phyloP scores from a whole-genome alignment of 2,329 filamentous ascomycete genomes.

The Keithomyces neogunnii region DNA sequence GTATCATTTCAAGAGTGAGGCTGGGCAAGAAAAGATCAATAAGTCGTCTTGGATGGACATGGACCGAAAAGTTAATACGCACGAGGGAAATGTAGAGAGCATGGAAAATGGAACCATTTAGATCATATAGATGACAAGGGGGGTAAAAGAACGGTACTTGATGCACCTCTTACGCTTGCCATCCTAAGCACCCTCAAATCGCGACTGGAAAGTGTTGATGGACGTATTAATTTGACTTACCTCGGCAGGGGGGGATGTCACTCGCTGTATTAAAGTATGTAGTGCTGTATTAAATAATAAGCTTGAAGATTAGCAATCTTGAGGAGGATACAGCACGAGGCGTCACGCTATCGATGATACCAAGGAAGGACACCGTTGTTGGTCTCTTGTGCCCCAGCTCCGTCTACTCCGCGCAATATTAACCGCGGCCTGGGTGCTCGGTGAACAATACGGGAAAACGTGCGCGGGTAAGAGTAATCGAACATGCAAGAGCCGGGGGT shows the following conservation, averaged over 20 bases:
- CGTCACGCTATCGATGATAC: no score
- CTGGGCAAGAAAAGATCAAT: conserved; percentile 59
- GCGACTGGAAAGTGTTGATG: no score
- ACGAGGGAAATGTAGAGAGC: not conserved
- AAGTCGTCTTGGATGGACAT: conserved; percentile 51
- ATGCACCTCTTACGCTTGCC: not conserved
- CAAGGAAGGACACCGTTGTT: no score
- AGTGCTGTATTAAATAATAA: no score
- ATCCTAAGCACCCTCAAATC: no score
- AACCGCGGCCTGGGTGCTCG: not conserved
- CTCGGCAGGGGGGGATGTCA: no score
- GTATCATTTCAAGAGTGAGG: conserved; percentile 70
- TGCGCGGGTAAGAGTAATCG: not conserved
- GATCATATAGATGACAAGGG: not conserved
- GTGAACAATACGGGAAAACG: conserved; percentile 2
- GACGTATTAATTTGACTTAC: no score
- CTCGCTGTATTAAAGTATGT: no score
- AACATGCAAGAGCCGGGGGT: not conserved
- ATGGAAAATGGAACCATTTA: not conserved
- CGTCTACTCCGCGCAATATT: no score
- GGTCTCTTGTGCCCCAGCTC: no score
- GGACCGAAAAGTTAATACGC: not conserved
- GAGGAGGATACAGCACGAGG: no score
- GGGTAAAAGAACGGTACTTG: not conserved
- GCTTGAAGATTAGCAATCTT: no score